These are phyloP conservation scores for Claviceps monticola DNA, from an alignment of 2,329 filamentous ascomycete species.

Conservation along the genomic window DNA sequence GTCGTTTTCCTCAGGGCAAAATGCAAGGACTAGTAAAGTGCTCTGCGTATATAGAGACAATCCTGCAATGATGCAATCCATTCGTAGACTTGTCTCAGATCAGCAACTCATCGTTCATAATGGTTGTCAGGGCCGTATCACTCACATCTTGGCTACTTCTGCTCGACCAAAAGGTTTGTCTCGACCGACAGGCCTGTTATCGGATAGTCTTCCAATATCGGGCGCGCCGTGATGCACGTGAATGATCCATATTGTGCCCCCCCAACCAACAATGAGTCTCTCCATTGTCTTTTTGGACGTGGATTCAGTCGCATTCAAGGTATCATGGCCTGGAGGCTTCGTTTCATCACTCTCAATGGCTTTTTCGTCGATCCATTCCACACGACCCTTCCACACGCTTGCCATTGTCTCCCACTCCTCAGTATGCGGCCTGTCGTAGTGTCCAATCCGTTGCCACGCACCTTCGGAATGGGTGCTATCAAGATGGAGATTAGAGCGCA, in stretches of 20 bases:
- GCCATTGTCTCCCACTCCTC: conserved; percentile 94
- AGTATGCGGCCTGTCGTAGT: conserved; percentile 77
- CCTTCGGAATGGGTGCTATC: conserved; percentile 64
- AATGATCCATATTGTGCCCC: conserved; percentile 89
- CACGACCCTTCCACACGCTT: conserved; percentile 80
- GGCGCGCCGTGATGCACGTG: conserved; percentile 70
- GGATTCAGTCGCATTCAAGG: background rate
- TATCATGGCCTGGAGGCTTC: background rate
- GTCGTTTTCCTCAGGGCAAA: conserved; percentile 63
- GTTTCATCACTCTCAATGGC: conserved; percentile 58
- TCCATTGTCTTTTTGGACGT: conserved; percentile 35
- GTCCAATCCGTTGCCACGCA: conserved; percentile 89
- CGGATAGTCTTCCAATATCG: conserved; percentile 49
- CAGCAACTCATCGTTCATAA: background rate
- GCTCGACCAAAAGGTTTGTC: conserved; percentile 62
- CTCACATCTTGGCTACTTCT: conserved; percentile 86
- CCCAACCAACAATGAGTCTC: conserved; percentile 87
- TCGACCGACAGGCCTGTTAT: conserved; percentile 59
- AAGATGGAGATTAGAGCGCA: conserved; percentile 76
- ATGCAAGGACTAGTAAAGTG: conserved; percentile 81
- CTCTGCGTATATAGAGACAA: conserved; percentile 92
- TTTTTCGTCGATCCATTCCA: conserved; percentile 85
- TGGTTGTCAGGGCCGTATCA: conserved; percentile 10
- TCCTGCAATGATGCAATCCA: conserved; percentile 95
- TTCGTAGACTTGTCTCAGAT: conserved; percentile 53